Evolutionary conservation across 2,329 filamentous ascomycete species (phyloP), one percentile per base, ranked within the genome.

Genomic region (Trichoderma polysporum): DNA sequence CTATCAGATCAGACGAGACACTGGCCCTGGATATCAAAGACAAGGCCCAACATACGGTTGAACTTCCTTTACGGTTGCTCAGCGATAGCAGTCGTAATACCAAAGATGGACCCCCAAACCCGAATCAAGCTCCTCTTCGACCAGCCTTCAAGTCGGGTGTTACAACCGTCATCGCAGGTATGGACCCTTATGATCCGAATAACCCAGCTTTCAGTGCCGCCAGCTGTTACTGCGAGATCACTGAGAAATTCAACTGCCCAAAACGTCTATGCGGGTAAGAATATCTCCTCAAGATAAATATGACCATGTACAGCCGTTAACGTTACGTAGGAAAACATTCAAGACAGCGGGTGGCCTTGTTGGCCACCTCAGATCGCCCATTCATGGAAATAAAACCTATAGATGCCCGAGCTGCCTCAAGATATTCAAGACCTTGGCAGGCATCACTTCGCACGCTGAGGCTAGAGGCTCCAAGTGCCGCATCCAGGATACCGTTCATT

Each of bases 191-290:
- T 39, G 81, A 89, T 66, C 87, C 87, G 0, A 70, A 79, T 4
- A 78, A 81, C 58, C 75, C 74, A 0, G 75, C 79, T 10, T 89
- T 85, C 75, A 80, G 84, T 49, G 74, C 80, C 1, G 75, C 79
- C 1, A 75, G 77, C 6, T 89, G 87, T 77, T 81, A 74, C 65
- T 77, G 83, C 47, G 61, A 74, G 0, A 74, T 81, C 33, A 76
- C 79, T 1, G 73, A 77, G 53, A 79, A 77, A 57, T 90, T 81
- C 76, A 78, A 75, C 63, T 90, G 88, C 64, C 88, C 87, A 0
- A 81, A 84, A 65, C 69, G 70, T 1, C 70, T 74, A 3, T 90
- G 88, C 81, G 76, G 78, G 81, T 86, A 78, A 79, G 80, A 75
- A 13, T 9, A 27, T 13, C 4, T 13, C 13, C 2, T 56, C 37